Evolutionary conservation across 805 yeast genomes (phyloP).

Genomic region (Nakazawaea wickerhamii): DNA sequence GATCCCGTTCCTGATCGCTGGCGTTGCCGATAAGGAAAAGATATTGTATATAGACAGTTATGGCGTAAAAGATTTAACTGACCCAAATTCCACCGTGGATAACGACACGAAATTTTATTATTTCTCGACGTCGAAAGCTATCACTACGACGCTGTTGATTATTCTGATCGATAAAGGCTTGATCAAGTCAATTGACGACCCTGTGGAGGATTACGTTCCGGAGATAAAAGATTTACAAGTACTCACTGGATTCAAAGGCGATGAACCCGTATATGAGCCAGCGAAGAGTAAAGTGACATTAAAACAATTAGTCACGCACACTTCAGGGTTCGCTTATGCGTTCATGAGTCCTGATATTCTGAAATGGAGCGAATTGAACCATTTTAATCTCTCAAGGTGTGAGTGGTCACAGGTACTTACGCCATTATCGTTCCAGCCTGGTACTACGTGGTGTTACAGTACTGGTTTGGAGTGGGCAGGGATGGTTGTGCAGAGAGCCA

Average conservation of each 20-base stretch:
- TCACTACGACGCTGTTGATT: constrained; percentile 25
- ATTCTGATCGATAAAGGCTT: constrained; percentile 30
- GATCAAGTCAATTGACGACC: constrained; percentile 26
- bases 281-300: constrained; percentile 28
- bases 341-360: constrained; percentile 22
- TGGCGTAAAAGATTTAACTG: constrained; percentile 14
- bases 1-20: constrained; percentile 10
- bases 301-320: constrained; percentile 30
- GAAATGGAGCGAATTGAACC: constrained; percentile 14
- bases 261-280: constrained; percentile 19
- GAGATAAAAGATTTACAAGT: constrained; percentile 24
- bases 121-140: constrained; percentile 28
- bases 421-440: constrained; percentile 32
- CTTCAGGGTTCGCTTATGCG: constrained; percentile 33
- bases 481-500: constrained; percentile 23
- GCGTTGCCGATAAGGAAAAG: constrained; percentile 3
- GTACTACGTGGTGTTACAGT: constrained; percentile 31
- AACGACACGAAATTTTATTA: constrained; percentile 25
- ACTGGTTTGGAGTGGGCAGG: constrained; percentile 34
- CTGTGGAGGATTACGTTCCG: constrained; percentile 26
- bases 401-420: constrained; percentile 17
- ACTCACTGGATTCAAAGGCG: constrained; percentile 18
- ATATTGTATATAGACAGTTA: constrained; percentile 5
- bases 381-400: constrained; percentile 15
- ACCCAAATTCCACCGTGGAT: constrained; percentile 14